Base-by-base conservation (phyloP, 75 land plant species). In the Cryptomeria japonica region DNA sequence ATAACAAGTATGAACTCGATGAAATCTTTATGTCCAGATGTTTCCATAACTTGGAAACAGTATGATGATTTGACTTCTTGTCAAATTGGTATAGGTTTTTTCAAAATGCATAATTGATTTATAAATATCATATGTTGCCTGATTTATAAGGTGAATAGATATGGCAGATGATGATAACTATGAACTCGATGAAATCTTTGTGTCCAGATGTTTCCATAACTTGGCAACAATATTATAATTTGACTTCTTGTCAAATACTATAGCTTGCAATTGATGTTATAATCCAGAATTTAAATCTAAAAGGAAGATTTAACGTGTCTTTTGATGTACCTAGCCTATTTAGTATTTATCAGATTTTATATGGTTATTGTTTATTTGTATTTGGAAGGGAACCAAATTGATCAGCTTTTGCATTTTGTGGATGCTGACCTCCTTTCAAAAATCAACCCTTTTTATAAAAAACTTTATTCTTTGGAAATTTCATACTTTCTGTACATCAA, bases 51-150 rank as follows among this genome's bases (percentile, higher is more conserved):
- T 77, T 38, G 80, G 80, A 77, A 37, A 36, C 19, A 37, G 5
- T 38, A 77, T 31, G 16, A 36, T 38, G 49, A 47, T 47, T 47
- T 47, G 49, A 47, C 49, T 47, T 47, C 49, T 47, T 47, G 49
- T 47, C 83, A 32, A 42, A 73, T 38, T 94, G 91, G 93, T 44
- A 80, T 16, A 93, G 90, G 87, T 86, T 92, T 88, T 77, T 36
- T 77, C 22, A 77, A 77, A 77, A 77, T 77, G 42, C 80, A 16
- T 77, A 15, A 34, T 77, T 77, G 39, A 77, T 77, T 1, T 77
- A 38, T 77, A 77, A 77, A 18, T 34, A 38, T 36, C 8, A 76
- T 76, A 34, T 76, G 13, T 28, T 77, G 80, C 36, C 42, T 77
- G 39, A 37, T 77, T 15, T 77, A 36, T 38, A 77, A 15, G 80